phyloP scores from a whole-genome alignment of 202 grass and related monocot species.

The Panicum virgatum region DNA sequence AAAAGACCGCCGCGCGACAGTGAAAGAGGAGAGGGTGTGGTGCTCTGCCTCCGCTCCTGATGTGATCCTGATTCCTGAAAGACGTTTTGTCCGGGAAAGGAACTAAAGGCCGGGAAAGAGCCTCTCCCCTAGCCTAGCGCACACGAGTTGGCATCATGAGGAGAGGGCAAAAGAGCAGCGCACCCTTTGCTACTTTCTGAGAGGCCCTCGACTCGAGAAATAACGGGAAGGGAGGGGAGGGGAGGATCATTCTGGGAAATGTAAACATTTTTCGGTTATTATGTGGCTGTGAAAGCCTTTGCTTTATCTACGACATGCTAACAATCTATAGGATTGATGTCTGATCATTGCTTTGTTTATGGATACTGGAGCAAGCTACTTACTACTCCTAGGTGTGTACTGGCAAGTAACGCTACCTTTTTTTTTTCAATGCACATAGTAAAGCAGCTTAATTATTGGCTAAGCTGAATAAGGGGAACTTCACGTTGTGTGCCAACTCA shows the following conservation, averaged over 20 bases:
- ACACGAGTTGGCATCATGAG: slow-evolving; percentile 43
- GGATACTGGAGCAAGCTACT: background rate
- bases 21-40: background rate
- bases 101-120: slow-evolving; percentile 17
- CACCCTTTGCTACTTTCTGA: slow-evolving; percentile 45
- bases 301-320: background rate
- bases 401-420: background rate
- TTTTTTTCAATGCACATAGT: background rate
- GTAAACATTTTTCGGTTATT: slow-evolving; percentile 1
- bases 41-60: too few species aligned
- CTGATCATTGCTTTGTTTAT: background rate
- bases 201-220: background rate
- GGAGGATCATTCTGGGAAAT: slow-evolving; percentile 41
- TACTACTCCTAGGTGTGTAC: background rate
- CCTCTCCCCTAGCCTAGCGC: slow-evolving; percentile 12
- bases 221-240: too few species aligned
- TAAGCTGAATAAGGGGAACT: background rate
- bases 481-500: background rate
- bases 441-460: background rate
- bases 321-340: background rate
- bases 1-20: slow-evolving; percentile 34
- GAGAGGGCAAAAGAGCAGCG: background rate
- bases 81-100: slow-evolving; percentile 44
- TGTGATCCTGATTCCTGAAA: slow-evolving; percentile 27
- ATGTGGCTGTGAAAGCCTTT: background rate